Conservation (phyloP, 1,284 basidiomycete genomes). For the Ceratobasidium sp. region DNA sequence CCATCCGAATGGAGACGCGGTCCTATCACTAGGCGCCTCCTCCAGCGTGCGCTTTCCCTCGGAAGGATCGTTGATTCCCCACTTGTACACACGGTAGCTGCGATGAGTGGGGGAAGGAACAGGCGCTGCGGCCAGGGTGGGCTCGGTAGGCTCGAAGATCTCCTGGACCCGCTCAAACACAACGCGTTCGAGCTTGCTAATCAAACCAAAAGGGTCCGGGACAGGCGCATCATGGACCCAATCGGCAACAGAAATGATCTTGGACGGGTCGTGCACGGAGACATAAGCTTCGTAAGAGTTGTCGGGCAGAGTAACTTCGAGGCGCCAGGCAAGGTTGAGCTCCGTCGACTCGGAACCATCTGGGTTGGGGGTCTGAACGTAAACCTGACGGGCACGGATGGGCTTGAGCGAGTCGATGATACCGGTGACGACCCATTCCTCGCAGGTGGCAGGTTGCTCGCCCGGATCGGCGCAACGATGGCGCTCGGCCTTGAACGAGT, state of each 20-base stretch:
- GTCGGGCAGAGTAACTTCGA: conserved; percentile 36
- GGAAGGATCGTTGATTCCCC: conserved; percentile 76
- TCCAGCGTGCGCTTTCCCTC: conserved; percentile 63
- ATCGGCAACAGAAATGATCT: conserved; percentile 37
- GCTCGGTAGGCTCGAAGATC: conserved; percentile 43
- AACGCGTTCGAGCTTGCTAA: conserved; percentile 49
- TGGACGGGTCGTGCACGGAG: conserved; percentile 34
- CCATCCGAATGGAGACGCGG: conserved; percentile 89
- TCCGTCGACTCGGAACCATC: background rate
- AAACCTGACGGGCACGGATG: conserved; percentile 34
- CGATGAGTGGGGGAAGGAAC: conserved; percentile 50
- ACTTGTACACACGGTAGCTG: conserved; percentile 72
- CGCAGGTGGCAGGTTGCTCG: conserved; percentile 57
- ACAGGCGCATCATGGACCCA: conserved; percentile 39
- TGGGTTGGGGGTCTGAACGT: conserved; percentile 30
- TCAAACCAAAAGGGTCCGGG: conserved; percentile 24
- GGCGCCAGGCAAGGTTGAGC: conserved; percentile 37
- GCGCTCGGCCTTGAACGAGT: conserved; percentile 59
- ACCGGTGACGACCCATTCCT: conserved; percentile 15
- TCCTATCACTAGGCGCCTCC: conserved; percentile 68
- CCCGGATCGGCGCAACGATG: conserved; percentile 39
- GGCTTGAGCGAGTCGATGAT: conserved; percentile 14
- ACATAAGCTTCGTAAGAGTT: conserved; percentile 39
- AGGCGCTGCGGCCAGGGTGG: conserved; percentile 46
- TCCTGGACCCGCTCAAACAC: background rate